Base-by-base conservation (phyloP, 176 grass and related monocot species). In the Phoenix roebelenii region DNA sequence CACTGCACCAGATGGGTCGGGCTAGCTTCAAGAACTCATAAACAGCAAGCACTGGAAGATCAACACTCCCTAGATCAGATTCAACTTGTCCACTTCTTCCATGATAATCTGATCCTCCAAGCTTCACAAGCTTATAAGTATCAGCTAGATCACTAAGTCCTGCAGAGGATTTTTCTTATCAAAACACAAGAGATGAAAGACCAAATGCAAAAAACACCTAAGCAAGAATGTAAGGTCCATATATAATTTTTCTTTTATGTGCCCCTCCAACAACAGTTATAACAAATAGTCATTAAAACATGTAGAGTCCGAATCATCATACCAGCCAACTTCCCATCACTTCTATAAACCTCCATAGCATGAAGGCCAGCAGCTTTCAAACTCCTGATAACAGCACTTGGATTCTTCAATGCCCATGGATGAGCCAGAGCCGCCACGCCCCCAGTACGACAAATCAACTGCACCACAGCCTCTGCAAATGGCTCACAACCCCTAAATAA, bases 91-190 rank as follows among this genome's bases (percentile, higher is more conserved):
- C 71, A 28, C 74, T 80, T 65, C 85, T 52, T 80, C 81, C 85
- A 80, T 95, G 89, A 57, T 82, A 89, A 59, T 95, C 85, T 16
- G 89, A 95, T 28, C 89, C 85, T 51, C 85, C 85, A 25, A 95
- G 72, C 70, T 89, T 95, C 49, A 95, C 59, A 52, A 88, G 75
- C 49, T 67, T 72, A 35, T 80, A 95, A 3, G 72, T 61, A 67
- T 95, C 81, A 5, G 81, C 81, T 22, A 85, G 57, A 73, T 85
- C 78, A 28, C 81, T 82, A 20, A 89, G 66, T 26, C 81, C 85
- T 88, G 71, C 74, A 16, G 1, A 56, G 23, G 25, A 68, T 53
- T 24, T 23, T 12, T 6, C 12, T 44, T 44, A 12, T 44, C 35
- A 44, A 44, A 44, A 12, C 35, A 44, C 12, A 28, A 28, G 10